phyloP scores from a whole-genome alignment of 306 rosid genomes.

The Cercis canadensis region DNA sequence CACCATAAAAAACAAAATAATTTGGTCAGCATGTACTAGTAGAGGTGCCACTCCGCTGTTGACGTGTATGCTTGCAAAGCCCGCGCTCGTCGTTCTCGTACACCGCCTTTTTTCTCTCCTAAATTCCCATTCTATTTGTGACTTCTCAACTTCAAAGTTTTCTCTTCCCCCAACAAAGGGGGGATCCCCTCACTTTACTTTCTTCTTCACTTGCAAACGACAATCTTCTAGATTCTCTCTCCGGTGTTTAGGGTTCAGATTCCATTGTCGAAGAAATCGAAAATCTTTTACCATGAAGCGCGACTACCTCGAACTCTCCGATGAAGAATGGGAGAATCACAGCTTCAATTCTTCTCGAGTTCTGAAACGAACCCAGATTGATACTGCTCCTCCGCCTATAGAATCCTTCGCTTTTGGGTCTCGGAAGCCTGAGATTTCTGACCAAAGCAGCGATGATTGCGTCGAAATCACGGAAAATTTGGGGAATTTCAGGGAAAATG shows the following conservation, averaged over 20 bases:
- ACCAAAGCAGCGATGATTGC: constrained; percentile 51
- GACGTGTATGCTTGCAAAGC: constrained; percentile 5
- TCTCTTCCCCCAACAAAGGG: neutral
- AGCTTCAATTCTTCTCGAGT: constrained; percentile 88
- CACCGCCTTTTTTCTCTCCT: neutral
- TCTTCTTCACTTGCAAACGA: neutral
- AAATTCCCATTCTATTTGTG: neutral
- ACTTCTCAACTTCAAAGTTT: neutral
- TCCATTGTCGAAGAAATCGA: neutral
- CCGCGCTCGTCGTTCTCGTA: constrained; percentile 30
- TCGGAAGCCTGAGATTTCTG: constrained; percentile 22
- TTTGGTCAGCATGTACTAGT: no score
- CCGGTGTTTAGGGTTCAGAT: constrained; percentile 30
- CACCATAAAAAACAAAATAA: no score
- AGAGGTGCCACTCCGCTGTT: no score
- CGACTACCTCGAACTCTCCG: constrained; percentile 83
- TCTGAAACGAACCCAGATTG: constrained; percentile 46
- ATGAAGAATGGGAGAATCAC: constrained; percentile 91
- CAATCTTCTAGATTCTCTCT: neutral
- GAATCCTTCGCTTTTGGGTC: constrained; percentile 74
- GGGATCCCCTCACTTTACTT: neutral
- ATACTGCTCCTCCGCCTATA: constrained; percentile 65
- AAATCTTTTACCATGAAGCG: constrained; percentile 66
- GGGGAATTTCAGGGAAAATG: constrained; percentile 12
- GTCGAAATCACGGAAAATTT: constrained; percentile 40